phyloP scores from a whole-genome alignment of 192 early-diverging fungal genomes.

The Coemansia sp. region DNA sequence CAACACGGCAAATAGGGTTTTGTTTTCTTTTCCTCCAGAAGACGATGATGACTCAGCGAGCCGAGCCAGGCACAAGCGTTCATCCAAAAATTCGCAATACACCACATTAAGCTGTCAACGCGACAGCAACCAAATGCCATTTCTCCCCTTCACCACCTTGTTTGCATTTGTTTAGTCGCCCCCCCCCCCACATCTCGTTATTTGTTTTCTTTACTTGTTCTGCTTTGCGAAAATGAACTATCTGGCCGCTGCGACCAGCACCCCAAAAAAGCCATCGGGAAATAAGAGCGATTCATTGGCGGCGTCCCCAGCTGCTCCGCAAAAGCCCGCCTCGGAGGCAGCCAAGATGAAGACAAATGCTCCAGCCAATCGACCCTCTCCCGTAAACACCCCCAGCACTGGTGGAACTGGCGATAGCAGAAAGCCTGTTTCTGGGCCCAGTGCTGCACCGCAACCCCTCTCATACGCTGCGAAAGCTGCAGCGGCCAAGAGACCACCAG shows the following conservation, averaged over 20 bases:
- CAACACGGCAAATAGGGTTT: no score
- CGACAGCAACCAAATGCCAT: not conserved
- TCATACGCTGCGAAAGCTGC: slow-evolving; percentile 46
- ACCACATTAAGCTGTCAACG: no score
- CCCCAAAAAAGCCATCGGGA: slow-evolving; percentile 32
- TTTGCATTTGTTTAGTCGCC: not conserved
- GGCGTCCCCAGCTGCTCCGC: slow-evolving; percentile 6
- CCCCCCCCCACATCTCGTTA: not conserved
- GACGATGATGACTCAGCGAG: no score
- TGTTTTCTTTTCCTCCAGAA: no score
- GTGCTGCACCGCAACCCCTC: slow-evolving; percentile 9
- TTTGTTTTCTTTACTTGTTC: not conserved
- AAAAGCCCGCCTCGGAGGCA: slow-evolving; percentile 21
- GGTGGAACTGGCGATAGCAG: not conserved
- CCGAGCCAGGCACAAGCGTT: no score
- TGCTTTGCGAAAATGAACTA: slow-evolving; percentile 34
- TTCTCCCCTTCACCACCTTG: not conserved
- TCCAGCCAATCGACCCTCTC: slow-evolving; percentile 4
- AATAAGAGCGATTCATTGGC: slow-evolving; percentile 6
- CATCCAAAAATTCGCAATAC: no score
- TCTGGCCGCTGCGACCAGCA: slow-evolving; percentile 50
- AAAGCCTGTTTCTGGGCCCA: no score
- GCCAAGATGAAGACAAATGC: slow-evolving; percentile 42
- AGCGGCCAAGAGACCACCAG: slow-evolving; percentile 28
- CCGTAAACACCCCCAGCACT: not conserved